Evolutionary conservation across 2,329 filamentous ascomycete species (phyloP).

Genomic region (Epicoccum nigrum): DNA sequence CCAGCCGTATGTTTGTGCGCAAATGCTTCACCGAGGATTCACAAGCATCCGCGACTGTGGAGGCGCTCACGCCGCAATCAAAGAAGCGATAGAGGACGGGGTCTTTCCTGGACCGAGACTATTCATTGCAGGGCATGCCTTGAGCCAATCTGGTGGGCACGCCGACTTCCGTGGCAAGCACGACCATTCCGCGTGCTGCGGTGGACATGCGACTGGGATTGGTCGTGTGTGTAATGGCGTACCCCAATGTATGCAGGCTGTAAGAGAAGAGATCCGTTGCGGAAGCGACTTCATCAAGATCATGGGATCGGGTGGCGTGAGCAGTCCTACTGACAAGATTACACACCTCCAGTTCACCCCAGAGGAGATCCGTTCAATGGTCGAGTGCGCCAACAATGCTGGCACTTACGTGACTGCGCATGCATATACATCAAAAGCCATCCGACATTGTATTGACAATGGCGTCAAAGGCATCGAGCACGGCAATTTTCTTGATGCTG

Average conservation of each 20-base stretch:
- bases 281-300: conserved; percentile 69
- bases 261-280: conserved; percentile 60
- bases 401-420: conserved; percentile 57
- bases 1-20: conserved; percentile 7
- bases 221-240: conserved; percentile 9
- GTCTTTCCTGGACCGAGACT: conserved; percentile 56
- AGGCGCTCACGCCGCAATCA: conserved; percentile 61
- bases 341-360: conserved; percentile 63
- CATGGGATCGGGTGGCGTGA: conserved; percentile 64
- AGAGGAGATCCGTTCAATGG: conserved; percentile 62
- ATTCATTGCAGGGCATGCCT: conserved; percentile 8
- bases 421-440: conserved; percentile 55
- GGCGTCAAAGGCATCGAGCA: conserved; percentile 65
- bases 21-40: conserved; percentile 52
- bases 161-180: conserved; percentile 53
- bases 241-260: conserved; percentile 6
- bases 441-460: conserved; percentile 61
- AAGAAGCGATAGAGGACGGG: conserved; percentile 63
- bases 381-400: conserved; percentile 55
- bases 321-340: conserved; percentile 61
- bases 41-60: conserved; percentile 65
- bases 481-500: conserved; percentile 67
- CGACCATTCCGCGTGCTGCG: conserved; percentile 3
- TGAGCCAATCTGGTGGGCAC: conserved; percentile 62
- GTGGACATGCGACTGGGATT: conserved; percentile 2